These are phyloP conservation scores for Aureobasidium melanogenum DNA, from an alignment of 2,329 filamentous ascomycete genomes.

Conservation along the genomic window DNA sequence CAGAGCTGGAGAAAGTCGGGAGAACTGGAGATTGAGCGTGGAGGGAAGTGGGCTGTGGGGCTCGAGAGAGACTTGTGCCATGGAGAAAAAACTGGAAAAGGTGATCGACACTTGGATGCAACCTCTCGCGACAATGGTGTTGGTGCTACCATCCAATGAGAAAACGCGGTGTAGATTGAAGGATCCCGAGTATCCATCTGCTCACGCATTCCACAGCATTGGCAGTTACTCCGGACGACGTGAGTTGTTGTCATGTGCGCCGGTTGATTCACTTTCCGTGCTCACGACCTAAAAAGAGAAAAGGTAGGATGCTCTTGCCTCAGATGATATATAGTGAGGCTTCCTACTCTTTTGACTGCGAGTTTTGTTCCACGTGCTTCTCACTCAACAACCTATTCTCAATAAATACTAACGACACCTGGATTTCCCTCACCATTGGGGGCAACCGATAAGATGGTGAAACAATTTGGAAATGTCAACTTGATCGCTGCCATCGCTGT, in stretches of 20 bases:
- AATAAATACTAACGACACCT: not conserved
- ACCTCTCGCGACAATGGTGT: not conserved
- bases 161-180: not conserved
- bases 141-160: not conserved
- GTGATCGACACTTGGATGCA: not conserved
- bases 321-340: not conserved
- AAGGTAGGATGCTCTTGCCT: not conserved
- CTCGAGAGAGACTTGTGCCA: not conserved
- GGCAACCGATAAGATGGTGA: slow-evolving; percentile 17
- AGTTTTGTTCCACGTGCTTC: not conserved
- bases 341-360: not conserved
- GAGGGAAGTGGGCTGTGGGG: slow-evolving; percentile 24
- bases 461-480: slow-evolving; percentile 48
- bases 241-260: not conserved
- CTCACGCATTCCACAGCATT: slow-evolving; percentile 1
- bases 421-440: not conserved
- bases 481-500: slow-evolving; percentile 49
- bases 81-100: slow-evolving; percentile 4
- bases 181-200: not conserved
- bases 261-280: not conserved
- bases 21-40: slow-evolving; percentile 40
- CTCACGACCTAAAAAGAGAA: not conserved
- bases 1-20: slow-evolving; percentile 45
- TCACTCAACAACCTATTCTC: not conserved
- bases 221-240: slow-evolving; percentile 1